Percentiles rank a stretch among this genome's conserved stretches.
These are phyloP conservation scores for Colletotrichum theobromicola DNA, from an alignment of 2,329 filamentous ascomycete species.

Conservation along the genomic window DNA sequence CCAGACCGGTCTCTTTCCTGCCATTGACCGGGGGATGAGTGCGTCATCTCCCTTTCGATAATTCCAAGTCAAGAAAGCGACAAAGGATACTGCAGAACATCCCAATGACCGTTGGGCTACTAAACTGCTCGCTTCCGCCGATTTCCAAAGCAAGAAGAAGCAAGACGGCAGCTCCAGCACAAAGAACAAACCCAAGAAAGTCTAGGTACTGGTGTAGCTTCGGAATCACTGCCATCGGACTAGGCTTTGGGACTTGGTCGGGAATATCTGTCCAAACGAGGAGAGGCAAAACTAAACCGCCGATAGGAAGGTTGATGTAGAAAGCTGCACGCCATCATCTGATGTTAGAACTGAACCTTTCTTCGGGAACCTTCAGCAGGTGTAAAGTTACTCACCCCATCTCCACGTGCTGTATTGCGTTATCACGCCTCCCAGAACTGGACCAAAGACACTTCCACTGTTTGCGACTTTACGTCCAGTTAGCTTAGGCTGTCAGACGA, in stretches of 20 bases:
- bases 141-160: conserved; percentile 37
- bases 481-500: not conserved
- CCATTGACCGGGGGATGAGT: conserved; percentile 26
- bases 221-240: conserved; percentile 33
- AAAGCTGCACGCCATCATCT: conserved; percentile 30
- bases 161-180: conserved; percentile 35
- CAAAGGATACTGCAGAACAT: conserved; percentile 23
- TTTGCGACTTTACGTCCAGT: conserved; percentile 33
- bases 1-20: conserved; percentile 21
- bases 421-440: conserved; percentile 48
- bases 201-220: conserved; percentile 41
- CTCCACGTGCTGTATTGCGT: conserved; percentile 43
- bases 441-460: conserved; percentile 45
- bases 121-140: conserved; percentile 34
- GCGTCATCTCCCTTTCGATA: conserved; percentile 27
- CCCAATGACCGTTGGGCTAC: conserved; percentile 24
- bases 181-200: conserved; percentile 23
- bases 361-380: not conserved
- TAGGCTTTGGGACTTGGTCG: conserved; percentile 32
- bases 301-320: conserved; percentile 43
- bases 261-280: conserved; percentile 39
- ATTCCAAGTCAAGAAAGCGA: conserved; percentile 28
- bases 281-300: conserved; percentile 35
- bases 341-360: not conserved
- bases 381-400: conserved; percentile 36